Conservation (phyloP, 352 stramenopile genomes). For the Phytopythium helicoides region DNA sequence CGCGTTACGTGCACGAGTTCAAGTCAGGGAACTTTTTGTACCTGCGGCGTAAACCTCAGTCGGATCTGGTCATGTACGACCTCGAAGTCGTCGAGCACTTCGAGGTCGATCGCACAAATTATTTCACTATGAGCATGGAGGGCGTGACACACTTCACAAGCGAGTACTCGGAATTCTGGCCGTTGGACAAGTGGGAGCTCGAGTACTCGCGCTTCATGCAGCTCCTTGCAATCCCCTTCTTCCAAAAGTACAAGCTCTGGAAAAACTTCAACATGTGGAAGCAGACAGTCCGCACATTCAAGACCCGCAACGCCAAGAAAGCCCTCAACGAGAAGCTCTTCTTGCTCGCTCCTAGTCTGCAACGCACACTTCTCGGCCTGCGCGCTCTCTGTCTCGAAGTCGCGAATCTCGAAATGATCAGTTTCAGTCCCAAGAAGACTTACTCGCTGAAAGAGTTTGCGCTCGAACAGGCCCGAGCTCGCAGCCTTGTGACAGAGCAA, state of each 20-base stretch:
- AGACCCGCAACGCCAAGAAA: constrained; percentile 86
- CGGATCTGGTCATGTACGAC: constrained; percentile 79
- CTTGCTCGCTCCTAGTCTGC: constrained; percentile 81
- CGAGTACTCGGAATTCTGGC: constrained; percentile 88
- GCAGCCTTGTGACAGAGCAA: constrained; percentile 49
- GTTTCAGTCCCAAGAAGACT: constrained; percentile 62
- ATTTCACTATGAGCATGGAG: constrained; percentile 92
- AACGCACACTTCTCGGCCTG: constrained; percentile 77
- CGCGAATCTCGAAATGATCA: constrained; percentile 57
- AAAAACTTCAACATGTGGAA: constrained; percentile 96
- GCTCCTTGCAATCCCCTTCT: constrained; percentile 91
- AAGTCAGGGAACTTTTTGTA: constrained; percentile 82
- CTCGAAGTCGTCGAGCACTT: constrained; percentile 83
- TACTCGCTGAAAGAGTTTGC: constrained; percentile 86
- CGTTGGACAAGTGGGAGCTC: constrained; percentile 91
- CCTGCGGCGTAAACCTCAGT: constrained; percentile 57
- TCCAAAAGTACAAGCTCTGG: constrained; percentile 91
- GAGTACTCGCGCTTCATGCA: constrained; percentile 91
- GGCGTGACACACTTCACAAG: constrained; percentile 92
- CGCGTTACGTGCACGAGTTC: constrained; percentile 74
- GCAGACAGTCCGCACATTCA: constrained; percentile 76
- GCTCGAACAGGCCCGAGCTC: constrained; percentile 55
- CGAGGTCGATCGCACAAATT: constrained; percentile 80
- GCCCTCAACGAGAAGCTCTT: constrained; percentile 86
- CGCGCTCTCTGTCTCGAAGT: constrained; percentile 75